Evolutionary conservation across 2,329 filamentous ascomycete genomes (phyloP).

Genomic region (Aspergillus sp.): DNA sequence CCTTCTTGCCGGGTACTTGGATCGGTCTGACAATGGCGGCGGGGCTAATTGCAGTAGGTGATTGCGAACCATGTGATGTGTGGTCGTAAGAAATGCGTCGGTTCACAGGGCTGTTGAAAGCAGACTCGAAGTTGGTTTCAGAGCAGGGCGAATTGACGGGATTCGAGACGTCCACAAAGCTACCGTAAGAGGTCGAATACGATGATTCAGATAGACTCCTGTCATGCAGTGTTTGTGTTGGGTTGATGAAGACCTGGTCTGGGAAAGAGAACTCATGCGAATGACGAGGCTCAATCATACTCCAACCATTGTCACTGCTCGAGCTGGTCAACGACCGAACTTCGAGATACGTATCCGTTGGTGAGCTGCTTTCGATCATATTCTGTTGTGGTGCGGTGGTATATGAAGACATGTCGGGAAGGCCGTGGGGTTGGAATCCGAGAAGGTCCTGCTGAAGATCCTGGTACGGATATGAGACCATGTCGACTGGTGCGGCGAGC

Average conservation of each 20-base stretch:
- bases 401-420: constrained; percentile 46
- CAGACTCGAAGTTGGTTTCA: constrained; percentile 67
- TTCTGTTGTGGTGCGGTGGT: constrained; percentile 39
- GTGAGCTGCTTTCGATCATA: constrained; percentile 59
- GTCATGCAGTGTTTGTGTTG: constrained; percentile 83
- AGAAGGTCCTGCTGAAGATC: constrained; percentile 74
- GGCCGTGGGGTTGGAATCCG: constrained; percentile 51
- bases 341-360: constrained; percentile 78
- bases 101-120: constrained; percentile 40
- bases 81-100: constrained; percentile 43
- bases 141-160: constrained; percentile 82
- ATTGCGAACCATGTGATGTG: constrained; percentile 44
- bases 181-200: constrained; percentile 69
- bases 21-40: constrained; percentile 67
- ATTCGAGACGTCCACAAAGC: constrained; percentile 79
- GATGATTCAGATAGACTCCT: constrained; percentile 85
- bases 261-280: constrained; percentile 68
- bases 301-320: constrained; percentile 85
- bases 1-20: constrained; percentile 48
- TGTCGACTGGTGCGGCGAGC: constrained; percentile 58
- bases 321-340: constrained; percentile 78
- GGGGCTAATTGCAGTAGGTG: constrained; percentile 60
- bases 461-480: constrained; percentile 71
- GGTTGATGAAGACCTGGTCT: constrained; percentile 80
- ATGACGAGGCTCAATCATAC: constrained; percentile 72